Evolutionary conservation across 2,329 filamentous ascomycete species (phyloP), one percentile per base, ranked within the genome.

Genomic region (Pseudogymnoascus sp.): DNA sequence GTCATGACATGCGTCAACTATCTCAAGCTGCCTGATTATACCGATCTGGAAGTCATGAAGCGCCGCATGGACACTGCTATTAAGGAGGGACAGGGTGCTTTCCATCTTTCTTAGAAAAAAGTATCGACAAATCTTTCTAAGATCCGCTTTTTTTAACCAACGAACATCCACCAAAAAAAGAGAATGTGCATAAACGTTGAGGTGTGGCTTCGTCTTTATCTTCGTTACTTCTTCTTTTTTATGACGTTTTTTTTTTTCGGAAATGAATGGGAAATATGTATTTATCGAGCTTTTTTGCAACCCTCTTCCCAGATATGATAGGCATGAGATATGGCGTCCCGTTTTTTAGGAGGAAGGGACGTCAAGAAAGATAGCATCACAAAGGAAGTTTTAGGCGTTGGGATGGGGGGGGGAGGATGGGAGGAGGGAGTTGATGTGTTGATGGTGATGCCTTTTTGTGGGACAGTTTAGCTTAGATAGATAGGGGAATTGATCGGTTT

Each of bases 1-100:
- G 96, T 99, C 75, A 99, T 99, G 96, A 99, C 96, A 10, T 99
- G 96, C 75, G 95, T 96, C 77, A 99, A 99, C 77, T 99, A 99
- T 75, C 85, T 99, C 72, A 99, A 99, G 78, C 83, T 99, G 73
- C 95, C 95, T 19, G 92, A 99, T 77, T 99, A 99, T 77, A 93
- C 87, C 69, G 86, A 80, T 69, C 79, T 96, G 67, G 85, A 90
- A 1, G 82, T 89, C 62, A 86, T 99, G 77, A 88, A 84, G 72
- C 84, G 89, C 74, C 90, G 91, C 75, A 81, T 99, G 63, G 86
- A 85, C 68, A 89, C 88, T 68, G 96, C 95, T 25, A 96, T 96
- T 74, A 90, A 87, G 76, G 96, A 99, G 79, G 95, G 95, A 23
- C 95, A 99, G 75, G 95, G 95, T 31, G 95, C 96, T 66, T 99